Percentiles rank a stretch among this genome's conserved stretches.
Conservation (phyloP, 108 stramenopile species). For the Skeletonema marinoi region DNA sequence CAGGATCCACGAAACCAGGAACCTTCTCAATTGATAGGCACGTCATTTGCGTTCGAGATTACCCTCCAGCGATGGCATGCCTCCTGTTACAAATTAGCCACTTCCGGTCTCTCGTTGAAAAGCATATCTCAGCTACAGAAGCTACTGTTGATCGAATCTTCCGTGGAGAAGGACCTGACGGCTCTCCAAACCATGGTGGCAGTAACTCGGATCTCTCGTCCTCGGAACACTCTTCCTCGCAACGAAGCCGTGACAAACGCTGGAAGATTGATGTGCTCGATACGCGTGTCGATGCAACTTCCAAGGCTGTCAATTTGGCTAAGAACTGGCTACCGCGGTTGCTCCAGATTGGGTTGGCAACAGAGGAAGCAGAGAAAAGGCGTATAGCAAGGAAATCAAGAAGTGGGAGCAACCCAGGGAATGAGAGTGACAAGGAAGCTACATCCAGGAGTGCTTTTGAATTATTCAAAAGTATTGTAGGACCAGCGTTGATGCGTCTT, state of each 20-base stretch:
- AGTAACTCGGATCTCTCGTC: background rate
- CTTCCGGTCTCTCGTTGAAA: constrained; percentile 70
- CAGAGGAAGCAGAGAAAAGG: constrained; percentile 84
- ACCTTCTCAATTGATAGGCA: constrained; percentile 67
- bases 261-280: constrained; percentile 91
- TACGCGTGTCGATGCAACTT: constrained; percentile 72
- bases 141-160: constrained; percentile 57
- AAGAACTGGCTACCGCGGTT: constrained; percentile 81
- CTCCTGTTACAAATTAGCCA: constrained; percentile 81
- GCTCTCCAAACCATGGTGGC: constrained; percentile 1
- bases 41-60: constrained; percentile 72
- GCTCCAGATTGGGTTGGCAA: constrained; percentile 74
- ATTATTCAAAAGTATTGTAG: constrained; percentile 66
- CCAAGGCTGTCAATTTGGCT: constrained; percentile 66
- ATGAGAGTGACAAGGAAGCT: constrained; percentile 10
- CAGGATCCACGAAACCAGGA: constrained; percentile 37
- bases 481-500: constrained; percentile 63
- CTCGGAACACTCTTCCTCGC: constrained; percentile 32
- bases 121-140: constrained; percentile 62
- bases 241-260: constrained; percentile 60
- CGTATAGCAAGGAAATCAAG: constrained; percentile 54
- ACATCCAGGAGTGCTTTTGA: constrained; percentile 62
- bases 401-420: constrained; percentile 3
- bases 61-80: constrained; percentile 80
- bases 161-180: constrained; percentile 63